Evolutionary conservation across 2,329 filamentous ascomycete genomes (phyloP).

Genomic region (Colletotrichum sp.): DNA sequence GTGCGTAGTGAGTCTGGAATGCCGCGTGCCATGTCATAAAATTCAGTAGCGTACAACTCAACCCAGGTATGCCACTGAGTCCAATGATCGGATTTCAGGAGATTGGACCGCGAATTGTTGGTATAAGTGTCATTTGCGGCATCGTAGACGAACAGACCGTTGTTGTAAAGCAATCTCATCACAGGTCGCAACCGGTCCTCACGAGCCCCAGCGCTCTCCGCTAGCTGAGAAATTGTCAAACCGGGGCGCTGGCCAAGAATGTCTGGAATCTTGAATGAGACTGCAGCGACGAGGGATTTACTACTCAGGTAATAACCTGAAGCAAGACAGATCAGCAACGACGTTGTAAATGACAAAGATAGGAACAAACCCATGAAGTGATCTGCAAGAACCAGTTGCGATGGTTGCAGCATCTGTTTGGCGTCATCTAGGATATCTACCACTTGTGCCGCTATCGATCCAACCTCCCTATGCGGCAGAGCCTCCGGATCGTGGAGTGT

Average conservation of each 20-base stretch:
- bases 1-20: conserved; percentile 35
- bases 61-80: conserved; percentile 51
- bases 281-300: conserved; percentile 34
- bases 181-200: conserved; percentile 35
- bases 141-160: conserved; percentile 40
- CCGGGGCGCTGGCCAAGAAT: conserved; percentile 26
- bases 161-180: conserved; percentile 33
- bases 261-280: conserved; percentile 34
- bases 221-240: conserved; percentile 24
- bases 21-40: conserved; percentile 47
- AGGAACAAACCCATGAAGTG: conserved; percentile 24
- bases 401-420: conserved; percentile 19
- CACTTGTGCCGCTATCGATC: not conserved
- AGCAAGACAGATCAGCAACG: not conserved
- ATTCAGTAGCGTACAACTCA: conserved; percentile 45
- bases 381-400: conserved; percentile 22
- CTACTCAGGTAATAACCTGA: conserved; percentile 27
- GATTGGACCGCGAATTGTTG: conserved; percentile 38
- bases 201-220: conserved; percentile 14
- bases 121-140: conserved; percentile 27
- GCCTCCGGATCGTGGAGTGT: not conserved
- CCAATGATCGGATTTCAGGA: conserved; percentile 43
- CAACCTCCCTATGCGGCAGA: not conserved
- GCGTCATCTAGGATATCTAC: not conserved
- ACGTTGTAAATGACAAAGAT: not conserved